Conservation (phyloP, 768 basidiomycete genomes). For the Trametes cinnabarina region DNA sequence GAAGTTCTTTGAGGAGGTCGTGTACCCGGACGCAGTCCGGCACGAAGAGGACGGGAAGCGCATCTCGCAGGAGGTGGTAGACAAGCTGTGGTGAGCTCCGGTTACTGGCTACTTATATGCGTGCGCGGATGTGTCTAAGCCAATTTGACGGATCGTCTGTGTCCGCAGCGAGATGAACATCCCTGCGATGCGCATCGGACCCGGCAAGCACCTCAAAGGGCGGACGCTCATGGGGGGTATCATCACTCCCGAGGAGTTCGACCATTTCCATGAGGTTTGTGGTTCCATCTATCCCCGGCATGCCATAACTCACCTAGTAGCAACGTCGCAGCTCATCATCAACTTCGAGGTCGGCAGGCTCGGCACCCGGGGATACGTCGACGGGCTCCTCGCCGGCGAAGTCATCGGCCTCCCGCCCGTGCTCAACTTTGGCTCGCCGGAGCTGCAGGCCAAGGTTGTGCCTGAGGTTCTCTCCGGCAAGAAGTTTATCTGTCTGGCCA, state of each 20-base stretch:
- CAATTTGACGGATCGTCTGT: not conserved
- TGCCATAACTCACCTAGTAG: not conserved
- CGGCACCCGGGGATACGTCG: slow-evolving; percentile 83
- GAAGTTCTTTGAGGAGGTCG: slow-evolving; percentile 71
- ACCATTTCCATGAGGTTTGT: slow-evolving; percentile 88
- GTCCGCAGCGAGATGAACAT: slow-evolving; percentile 63
- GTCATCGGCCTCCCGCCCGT: slow-evolving; percentile 91
- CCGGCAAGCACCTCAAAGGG: slow-evolving; percentile 84
- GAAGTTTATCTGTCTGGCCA: slow-evolving; percentile 86
- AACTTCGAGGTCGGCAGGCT: slow-evolving; percentile 81
- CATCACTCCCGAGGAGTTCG: slow-evolving; percentile 80
- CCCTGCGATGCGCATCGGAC: slow-evolving; percentile 88
- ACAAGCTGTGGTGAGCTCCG: slow-evolving; percentile 70
- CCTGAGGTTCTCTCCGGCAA: slow-evolving; percentile 73
- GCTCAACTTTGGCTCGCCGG: slow-evolving; percentile 81
- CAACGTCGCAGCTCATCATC: slow-evolving; percentile 56
- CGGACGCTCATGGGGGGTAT: slow-evolving; percentile 71
- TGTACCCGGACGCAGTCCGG: slow-evolving; percentile 68
- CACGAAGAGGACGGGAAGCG: slow-evolving; percentile 88
- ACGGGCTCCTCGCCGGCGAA: slow-evolving; percentile 76
- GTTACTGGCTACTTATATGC: not conserved
- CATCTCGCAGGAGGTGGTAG: slow-evolving; percentile 80
- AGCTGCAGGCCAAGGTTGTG: slow-evolving; percentile 67
- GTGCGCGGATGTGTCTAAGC: not conserved
- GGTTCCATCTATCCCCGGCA: not conserved